These are phyloP conservation scores for Ogataea minuta DNA, from an alignment of 805 yeast species.

Conservation along the genomic window DNA sequence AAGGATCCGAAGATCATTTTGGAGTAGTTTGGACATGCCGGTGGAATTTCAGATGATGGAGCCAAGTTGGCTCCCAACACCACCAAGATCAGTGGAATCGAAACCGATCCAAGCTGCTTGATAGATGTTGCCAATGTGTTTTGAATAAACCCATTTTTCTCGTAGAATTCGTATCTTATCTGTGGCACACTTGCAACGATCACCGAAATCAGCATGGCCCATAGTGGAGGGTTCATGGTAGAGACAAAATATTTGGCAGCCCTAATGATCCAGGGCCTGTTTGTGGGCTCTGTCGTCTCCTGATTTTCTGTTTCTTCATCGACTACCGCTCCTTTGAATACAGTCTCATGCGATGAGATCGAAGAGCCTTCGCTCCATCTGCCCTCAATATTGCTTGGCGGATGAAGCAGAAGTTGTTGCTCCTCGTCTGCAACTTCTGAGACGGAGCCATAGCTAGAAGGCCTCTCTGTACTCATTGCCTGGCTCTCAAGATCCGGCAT, in stretches of 20 bases:
- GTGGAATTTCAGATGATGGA: conserved; percentile 67
- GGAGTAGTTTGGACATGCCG: conserved; percentile 59
- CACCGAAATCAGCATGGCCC: conserved; percentile 69
- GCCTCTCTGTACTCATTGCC: conserved; percentile 9
- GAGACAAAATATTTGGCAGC: conserved; percentile 17
- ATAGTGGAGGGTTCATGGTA: conserved; percentile 77
- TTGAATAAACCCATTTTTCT: conserved; percentile 57
- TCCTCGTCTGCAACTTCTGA: conserved; percentile 13
- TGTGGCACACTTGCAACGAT: conserved; percentile 65
- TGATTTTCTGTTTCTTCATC: conserved; percentile 11
- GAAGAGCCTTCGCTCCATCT: conserved; percentile 30
- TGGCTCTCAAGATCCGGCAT: conserved; percentile 17
- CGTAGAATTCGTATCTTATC: conserved; percentile 56
- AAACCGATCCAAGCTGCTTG: conserved; percentile 65
- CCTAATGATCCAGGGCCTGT: conserved; percentile 1
- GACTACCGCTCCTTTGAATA: conserved; percentile 12
- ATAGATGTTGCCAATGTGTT: conserved; percentile 66
- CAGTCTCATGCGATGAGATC: conserved; percentile 21
- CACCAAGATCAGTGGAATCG: conserved; percentile 72
- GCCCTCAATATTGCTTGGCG: conserved; percentile 9
- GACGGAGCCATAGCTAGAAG: conserved; percentile 19
- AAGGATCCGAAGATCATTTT: conserved; percentile 67
- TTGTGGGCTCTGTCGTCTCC: neutral
- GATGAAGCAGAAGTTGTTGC: neutral
- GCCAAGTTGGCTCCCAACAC: conserved; percentile 77